phyloP scores from a whole-genome alignment of 2,329 filamentous ascomycete species.

The Scorias spongiosa region DNA sequence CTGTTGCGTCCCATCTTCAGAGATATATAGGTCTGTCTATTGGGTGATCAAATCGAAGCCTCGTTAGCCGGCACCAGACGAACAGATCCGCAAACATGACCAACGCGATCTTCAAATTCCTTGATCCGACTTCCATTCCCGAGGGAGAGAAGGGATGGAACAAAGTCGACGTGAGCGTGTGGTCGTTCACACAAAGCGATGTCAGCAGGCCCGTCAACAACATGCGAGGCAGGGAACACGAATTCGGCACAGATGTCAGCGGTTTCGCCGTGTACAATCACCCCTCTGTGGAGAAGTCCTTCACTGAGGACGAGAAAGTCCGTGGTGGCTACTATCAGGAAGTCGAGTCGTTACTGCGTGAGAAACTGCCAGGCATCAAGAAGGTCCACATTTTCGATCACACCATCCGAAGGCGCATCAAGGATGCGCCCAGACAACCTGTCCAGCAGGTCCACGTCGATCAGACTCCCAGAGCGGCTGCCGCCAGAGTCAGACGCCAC shows the following conservation, averaged over 20 bases:
- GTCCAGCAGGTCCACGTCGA: conserved; percentile 59
- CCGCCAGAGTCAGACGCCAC: conserved; percentile 46
- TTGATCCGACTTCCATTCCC: conserved; percentile 36
- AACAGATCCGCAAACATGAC: conserved; percentile 29
- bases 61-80: too few relatives aligned
- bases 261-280: conserved; percentile 42
- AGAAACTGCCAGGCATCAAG: conserved; percentile 37
- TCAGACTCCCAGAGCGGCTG: conserved; percentile 50
- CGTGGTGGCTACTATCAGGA: conserved; percentile 45
- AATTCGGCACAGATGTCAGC: conserved; percentile 41
- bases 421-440: conserved; percentile 44
- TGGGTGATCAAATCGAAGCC: too few relatives aligned
- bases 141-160: conserved; percentile 40
- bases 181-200: conserved; percentile 36
- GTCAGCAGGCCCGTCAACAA: conserved; percentile 37
- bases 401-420: conserved; percentile 45
- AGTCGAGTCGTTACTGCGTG: conserved; percentile 41
- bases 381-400: conserved; percentile 59
- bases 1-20: too few relatives aligned
- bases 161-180: conserved; percentile 47
- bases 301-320: conserved; percentile 41
- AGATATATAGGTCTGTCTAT: too few relatives aligned
- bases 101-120: conserved; percentile 44
- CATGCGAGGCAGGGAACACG: conserved; percentile 34
- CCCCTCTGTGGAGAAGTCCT: conserved; percentile 39